Percentiles rank a stretch among this genome's conserved stretches.
phyloP scores from a whole-genome alignment of 495 filamentous ascomycete species.

The Neurospora sp. region DNA sequence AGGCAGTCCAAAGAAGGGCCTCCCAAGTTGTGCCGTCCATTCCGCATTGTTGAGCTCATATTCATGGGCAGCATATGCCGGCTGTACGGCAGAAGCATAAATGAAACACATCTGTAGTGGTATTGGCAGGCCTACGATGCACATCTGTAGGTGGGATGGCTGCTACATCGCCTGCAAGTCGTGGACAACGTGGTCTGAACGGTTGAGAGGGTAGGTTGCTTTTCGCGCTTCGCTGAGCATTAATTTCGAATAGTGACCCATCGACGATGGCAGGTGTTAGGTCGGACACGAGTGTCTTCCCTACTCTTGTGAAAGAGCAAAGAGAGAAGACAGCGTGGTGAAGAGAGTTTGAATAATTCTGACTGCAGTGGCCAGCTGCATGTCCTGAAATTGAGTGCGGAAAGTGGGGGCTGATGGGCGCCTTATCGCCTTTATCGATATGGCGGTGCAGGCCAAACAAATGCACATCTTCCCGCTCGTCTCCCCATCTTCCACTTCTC shows the following conservation, averaged over 20 bases:
- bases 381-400: neutral
- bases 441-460: neutral
- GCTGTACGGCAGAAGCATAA: neutral
- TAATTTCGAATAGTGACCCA: neutral
- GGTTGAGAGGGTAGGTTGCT: neutral
- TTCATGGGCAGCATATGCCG: neutral
- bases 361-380: neutral
- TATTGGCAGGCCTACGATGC: neutral
- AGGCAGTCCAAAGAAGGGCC: neutral
- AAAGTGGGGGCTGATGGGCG: neutral
- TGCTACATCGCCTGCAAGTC: neutral
- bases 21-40: neutral
- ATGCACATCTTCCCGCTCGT: neutral
- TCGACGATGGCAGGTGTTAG: neutral
- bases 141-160: neutral
- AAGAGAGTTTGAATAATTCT: neutral
- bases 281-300: neutral
- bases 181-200: neutral
- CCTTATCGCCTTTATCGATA: neutral
- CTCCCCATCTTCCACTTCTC: neutral
- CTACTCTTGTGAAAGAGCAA: neutral
- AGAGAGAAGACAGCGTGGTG: neutral
- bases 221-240: neutral
- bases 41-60: neutral
- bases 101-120: neutral